These are phyloP conservation scores for Nemophila menziesii DNA, from an alignment of 257 asterid genomes.

Conservation along the genomic window DNA sequence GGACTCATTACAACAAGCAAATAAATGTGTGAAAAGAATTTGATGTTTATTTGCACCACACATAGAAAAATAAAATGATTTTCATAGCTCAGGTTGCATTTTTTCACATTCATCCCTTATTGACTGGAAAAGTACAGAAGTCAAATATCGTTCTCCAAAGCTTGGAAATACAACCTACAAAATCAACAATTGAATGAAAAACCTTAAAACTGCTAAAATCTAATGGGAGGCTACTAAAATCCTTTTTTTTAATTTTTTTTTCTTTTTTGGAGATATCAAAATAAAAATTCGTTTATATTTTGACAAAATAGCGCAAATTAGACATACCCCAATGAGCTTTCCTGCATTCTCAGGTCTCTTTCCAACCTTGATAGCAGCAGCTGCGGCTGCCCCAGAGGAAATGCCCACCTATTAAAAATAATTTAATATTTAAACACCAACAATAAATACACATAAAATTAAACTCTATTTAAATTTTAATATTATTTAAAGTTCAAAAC, in stretches of 20 bases:
- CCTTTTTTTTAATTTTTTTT: too few species aligned
- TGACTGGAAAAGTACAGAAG: conserved; percentile 2
- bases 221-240: too few species aligned
- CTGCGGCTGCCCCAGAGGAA: conserved; percentile 97
- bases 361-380: conserved; percentile 76
- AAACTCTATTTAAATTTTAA: background rate
- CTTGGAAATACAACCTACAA: conserved; percentile 3
- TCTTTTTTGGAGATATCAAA: too few species aligned
- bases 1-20: too few species aligned
- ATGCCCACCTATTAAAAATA: conserved; percentile 67
- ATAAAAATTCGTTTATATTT: background rate
- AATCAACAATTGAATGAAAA: background rate
- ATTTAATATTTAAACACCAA: background rate
- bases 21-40: too few species aligned
- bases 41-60: too few species aligned
- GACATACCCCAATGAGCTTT: conserved; percentile 73
- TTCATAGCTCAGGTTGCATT: background rate
- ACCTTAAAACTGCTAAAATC: background rate
- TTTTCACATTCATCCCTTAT: conserved; percentile 1
- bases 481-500: too few species aligned
- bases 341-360: conserved; percentile 97
- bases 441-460: too few species aligned
- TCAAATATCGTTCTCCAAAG: conserved; percentile 1
- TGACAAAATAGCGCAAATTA: background rate
- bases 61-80: too few species aligned